phyloP scores from a whole-genome alignment of 2,329 filamentous ascomycete genomes.

The Neospermospora avenae region DNA sequence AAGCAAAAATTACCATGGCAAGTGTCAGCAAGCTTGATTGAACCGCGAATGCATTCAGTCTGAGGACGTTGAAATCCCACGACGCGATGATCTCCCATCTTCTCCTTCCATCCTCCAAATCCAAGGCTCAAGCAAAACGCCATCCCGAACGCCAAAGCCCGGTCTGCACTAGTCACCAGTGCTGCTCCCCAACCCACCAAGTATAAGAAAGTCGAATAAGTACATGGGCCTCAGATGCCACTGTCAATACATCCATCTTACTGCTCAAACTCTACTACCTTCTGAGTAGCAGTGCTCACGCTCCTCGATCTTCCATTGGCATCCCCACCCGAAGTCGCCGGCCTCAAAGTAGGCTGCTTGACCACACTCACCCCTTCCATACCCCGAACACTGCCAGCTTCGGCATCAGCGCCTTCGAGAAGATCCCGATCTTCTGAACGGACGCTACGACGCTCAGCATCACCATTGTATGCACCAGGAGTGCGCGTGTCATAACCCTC shows the following conservation, averaged over 20 bases:
- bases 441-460: constrained; percentile 61
- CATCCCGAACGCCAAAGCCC: constrained; percentile 5
- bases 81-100: background rate
- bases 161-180: background rate
- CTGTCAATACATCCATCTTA: constrained; percentile 12
- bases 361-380: constrained; percentile 26
- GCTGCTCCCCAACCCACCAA: background rate
- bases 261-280: constrained; percentile 47
- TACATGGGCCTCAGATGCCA: background rate
- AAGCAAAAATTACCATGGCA: no score
- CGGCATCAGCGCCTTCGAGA: constrained; percentile 70
- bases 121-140: background rate
- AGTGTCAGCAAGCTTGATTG: no score
- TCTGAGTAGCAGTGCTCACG: constrained; percentile 36
- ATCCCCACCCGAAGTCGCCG: constrained; percentile 26
- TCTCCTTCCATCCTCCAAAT: background rate
- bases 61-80: background rate
- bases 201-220: background rate
- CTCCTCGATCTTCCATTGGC: constrained; percentile 29
- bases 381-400: constrained; percentile 48
- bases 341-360: constrained; percentile 17
- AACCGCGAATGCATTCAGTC: background rate
- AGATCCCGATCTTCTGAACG: constrained; percentile 67
- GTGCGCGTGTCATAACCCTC: constrained; percentile 53
- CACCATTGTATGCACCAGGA: constrained; percentile 50